Conservation (phyloP, 75 land plant genomes). For the Cupressus sempervirens region DNA sequence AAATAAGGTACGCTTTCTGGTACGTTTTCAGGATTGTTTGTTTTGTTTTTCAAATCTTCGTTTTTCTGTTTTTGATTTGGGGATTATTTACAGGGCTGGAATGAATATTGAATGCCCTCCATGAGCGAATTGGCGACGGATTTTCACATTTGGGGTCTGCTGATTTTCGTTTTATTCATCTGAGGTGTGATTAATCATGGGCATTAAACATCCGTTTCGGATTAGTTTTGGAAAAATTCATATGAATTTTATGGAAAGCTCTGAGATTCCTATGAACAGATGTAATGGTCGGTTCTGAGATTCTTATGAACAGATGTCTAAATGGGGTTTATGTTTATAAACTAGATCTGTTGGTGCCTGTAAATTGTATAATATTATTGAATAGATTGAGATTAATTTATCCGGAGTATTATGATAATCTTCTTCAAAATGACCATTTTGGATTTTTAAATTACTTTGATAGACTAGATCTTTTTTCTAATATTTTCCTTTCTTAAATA, state of each 20-base stretch:
- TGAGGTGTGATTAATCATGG: background rate
- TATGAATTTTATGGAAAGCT: background rate
- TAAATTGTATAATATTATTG: too few relatives aligned
- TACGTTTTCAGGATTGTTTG: background rate
- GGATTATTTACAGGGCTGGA: background rate
- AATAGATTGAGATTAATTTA: too few relatives aligned
- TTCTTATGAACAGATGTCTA: too few relatives aligned
- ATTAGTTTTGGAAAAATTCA: background rate
- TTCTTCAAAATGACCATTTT: too few relatives aligned
- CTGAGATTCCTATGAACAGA: too few relatives aligned
- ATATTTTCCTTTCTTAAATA: too few relatives aligned
- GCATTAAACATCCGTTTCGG: background rate
- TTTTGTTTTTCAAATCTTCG: background rate
- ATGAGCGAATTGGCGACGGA: background rate
- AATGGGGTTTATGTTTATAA: too few relatives aligned
- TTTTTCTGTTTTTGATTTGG: background rate
- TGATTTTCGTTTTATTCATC: background rate
- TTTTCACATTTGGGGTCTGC: background rate
- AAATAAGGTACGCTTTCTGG: background rate
- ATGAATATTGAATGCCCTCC: background rate
- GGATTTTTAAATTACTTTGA: too few relatives aligned
- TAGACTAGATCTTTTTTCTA: too few relatives aligned
- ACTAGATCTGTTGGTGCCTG: too few relatives aligned
- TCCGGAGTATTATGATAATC: too few relatives aligned
- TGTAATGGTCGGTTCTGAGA: too few relatives aligned